These are phyloP conservation scores for Plasmodium vivax DNA, from an alignment of 169 alveolate genomes.

Conservation along the genomic window DNA sequence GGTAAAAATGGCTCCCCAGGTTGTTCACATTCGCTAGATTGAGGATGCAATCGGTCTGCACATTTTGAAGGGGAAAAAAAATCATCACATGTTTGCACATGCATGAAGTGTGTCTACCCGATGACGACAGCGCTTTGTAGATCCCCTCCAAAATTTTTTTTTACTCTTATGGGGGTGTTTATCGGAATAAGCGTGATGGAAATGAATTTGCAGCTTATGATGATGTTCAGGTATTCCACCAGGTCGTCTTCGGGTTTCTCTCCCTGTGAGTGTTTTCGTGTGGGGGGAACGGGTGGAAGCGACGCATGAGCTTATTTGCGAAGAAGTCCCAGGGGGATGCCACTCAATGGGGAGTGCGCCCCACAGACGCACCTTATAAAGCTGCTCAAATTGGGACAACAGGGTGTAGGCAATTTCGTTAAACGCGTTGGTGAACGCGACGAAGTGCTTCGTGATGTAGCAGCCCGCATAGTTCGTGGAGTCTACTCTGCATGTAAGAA, in stretches of 20 bases:
- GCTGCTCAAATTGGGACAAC: conserved; percentile 24
- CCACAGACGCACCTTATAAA: conserved; percentile 6
- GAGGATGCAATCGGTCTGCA: conserved; percentile 47
- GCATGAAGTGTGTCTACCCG: background rate
- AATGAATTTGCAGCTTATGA: conserved; percentile 33
- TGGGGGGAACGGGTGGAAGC: background rate
- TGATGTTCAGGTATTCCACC: conserved; percentile 15
- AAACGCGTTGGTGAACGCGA: conserved; percentile 21
- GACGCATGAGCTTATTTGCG: background rate
- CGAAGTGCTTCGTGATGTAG: conserved; percentile 19
- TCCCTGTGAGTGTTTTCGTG: background rate
- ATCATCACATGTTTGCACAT: conserved; percentile 2
- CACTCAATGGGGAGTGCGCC: background rate
- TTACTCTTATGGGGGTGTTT: conserved; percentile 65
- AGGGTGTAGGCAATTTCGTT: conserved; percentile 25
- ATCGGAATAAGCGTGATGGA: conserved; percentile 45
- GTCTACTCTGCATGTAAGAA: conserved; percentile 42
- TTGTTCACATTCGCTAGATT: conserved; percentile 22
- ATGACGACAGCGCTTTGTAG: background rate
- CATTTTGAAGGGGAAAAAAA: background rate
- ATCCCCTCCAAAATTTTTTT: background rate
- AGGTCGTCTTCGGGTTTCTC: background rate
- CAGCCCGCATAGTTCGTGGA: conserved; percentile 1
- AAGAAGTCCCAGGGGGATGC: background rate
- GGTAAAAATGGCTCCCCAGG: conserved; percentile 20